Evolutionary conservation across 2,329 filamentous ascomycete species (phyloP).

Genomic region (Hypocreales sp.): DNA sequence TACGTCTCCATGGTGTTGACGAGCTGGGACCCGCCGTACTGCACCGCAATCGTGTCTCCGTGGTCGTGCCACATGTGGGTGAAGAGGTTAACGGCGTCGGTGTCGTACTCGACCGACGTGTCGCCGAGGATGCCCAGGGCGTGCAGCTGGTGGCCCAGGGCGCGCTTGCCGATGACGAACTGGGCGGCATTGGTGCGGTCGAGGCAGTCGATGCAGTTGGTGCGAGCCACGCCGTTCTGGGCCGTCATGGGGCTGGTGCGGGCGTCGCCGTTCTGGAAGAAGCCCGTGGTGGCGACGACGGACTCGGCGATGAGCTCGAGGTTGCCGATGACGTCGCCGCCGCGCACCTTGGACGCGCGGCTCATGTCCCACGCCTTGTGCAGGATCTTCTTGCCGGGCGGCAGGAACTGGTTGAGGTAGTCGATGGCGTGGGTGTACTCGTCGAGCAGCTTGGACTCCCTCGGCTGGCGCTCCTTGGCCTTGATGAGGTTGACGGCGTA

Average conservation of each 20-base stretch:
- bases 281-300: slow-evolving; percentile 71
- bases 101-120: slow-evolving; percentile 77
- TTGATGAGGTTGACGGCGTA: slow-evolving; percentile 91
- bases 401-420: slow-evolving; percentile 91
- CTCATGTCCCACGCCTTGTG: slow-evolving; percentile 99
- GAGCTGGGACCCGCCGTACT: slow-evolving; percentile 92
- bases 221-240: slow-evolving; percentile 86
- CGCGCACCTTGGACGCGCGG: slow-evolving; percentile 76
- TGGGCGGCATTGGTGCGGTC: slow-evolving; percentile 96
- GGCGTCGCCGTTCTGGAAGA: slow-evolving; percentile 84
- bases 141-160: slow-evolving; percentile 81
- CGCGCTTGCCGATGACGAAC: slow-evolving; percentile 92
- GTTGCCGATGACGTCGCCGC: slow-evolving; percentile 87
- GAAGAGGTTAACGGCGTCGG: slow-evolving; percentile 88
- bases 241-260: slow-evolving; percentile 46
- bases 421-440: slow-evolving; percentile 79
- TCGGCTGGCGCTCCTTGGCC: slow-evolving; percentile 67
- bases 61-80: slow-evolving; percentile 98
- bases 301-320: slow-evolving; percentile 82
- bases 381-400: slow-evolving; percentile 67
- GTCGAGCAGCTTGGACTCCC: slow-evolving; percentile 78
- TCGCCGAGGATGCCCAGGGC: slow-evolving; percentile 75
- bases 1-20: slow-evolving; percentile 99
- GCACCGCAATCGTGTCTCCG: slow-evolving; percentile 91
- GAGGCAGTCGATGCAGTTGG: slow-evolving; percentile 95